Evolutionary conservation across 2,329 filamentous ascomycete genomes (phyloP).

Genomic region (Sarocladium brachiariae): DNA sequence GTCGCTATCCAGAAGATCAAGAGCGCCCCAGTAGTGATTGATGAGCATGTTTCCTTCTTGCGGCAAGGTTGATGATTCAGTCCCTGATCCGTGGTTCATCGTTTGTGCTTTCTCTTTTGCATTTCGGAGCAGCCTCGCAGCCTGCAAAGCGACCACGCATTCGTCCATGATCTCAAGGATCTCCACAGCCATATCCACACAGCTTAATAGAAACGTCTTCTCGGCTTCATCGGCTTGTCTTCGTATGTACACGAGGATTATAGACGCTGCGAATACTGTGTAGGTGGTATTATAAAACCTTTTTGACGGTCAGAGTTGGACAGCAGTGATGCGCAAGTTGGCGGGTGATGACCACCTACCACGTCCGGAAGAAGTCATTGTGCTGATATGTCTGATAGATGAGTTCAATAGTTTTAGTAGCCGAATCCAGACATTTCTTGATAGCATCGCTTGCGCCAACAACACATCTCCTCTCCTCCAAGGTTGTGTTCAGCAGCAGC

Average conservation of each 20-base stretch:
- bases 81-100: background rate
- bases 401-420: slow-evolving; percentile 21
- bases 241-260: slow-evolving; percentile 21
- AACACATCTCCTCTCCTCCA: slow-evolving; percentile 14
- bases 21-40: background rate
- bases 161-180: slow-evolving; percentile 20
- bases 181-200: slow-evolving; percentile 19
- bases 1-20: background rate
- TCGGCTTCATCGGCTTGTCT: slow-evolving; percentile 13
- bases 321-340: too few relatives aligned
- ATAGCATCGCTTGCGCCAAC: slow-evolving; percentile 14
- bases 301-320: too few relatives aligned
- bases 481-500: slow-evolving; percentile 12
- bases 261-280: slow-evolving; percentile 21
- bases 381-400: slow-evolving; percentile 22
- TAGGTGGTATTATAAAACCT: slow-evolving; percentile 27
- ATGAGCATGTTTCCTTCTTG: background rate
- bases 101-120: slow-evolving; percentile 15
- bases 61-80: too few relatives aligned
- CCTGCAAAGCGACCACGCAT: slow-evolving; percentile 20
- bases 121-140: slow-evolving; percentile 19
- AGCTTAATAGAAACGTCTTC: slow-evolving; percentile 15
- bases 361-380: slow-evolving; percentile 23
- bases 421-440: slow-evolving; percentile 19
- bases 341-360: slow-evolving; percentile 17